phyloP scores from a whole-genome alignment of 345 rosid genomes.

The Nephelium lappaceum region DNA sequence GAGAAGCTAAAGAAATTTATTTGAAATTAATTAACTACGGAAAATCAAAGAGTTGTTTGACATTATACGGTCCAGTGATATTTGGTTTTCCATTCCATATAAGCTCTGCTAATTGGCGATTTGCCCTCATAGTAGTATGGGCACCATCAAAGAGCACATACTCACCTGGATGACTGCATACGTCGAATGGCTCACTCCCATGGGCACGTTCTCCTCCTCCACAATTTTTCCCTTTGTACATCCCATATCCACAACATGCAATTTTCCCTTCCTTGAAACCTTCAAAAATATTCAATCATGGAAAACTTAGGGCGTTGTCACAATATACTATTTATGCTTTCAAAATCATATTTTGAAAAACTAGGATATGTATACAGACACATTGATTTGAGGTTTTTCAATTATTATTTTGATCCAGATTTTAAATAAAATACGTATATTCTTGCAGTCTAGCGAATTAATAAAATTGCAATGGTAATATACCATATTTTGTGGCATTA shows the following conservation, averaged over 20 bases:
- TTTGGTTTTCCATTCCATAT: constrained; percentile 23
- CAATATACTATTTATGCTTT: no score
- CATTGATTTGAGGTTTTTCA: no score
- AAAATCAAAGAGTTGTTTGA: constrained; percentile 22
- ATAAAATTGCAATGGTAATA: background rate
- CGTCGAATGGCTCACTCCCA: background rate
- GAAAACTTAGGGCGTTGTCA: no score
- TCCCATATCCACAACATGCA: constrained; percentile 15
- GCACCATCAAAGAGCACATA: constrained; percentile 29
- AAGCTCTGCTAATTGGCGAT: constrained; percentile 20
- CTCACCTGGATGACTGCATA: constrained; percentile 24
- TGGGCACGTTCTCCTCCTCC: constrained; percentile 2
- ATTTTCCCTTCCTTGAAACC: constrained; percentile 21
- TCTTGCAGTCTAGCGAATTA: no score
- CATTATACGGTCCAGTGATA: constrained; percentile 20
- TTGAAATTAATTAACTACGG: background rate
- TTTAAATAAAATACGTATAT: no score
- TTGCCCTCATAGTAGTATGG: constrained; percentile 23
- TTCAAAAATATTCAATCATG: background rate
- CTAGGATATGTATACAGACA: no score
- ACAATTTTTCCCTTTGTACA: background rate
- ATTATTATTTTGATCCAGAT: no score
- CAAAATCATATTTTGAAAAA: no score
- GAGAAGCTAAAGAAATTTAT: no score
- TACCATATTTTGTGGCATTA: constrained; percentile 22